phyloP scores from a whole-genome alignment of 441 rosid genomes.

The Aleurites moluccanus region DNA sequence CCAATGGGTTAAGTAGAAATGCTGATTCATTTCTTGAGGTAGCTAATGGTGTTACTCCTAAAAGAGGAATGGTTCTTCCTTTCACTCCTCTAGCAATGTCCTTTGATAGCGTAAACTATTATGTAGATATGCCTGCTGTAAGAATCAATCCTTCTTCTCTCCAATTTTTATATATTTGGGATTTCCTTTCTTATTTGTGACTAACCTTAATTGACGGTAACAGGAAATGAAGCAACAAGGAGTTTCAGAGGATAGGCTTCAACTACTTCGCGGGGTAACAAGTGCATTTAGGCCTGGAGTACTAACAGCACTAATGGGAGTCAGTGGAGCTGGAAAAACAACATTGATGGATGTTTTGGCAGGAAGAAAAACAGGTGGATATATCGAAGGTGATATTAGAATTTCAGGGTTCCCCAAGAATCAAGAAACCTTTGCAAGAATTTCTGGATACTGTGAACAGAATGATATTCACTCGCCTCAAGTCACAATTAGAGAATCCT shows the following conservation, averaged over 20 bases:
- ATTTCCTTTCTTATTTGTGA: background rate
- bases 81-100: conserved; percentile 88
- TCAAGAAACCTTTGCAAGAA: conserved; percentile 45
- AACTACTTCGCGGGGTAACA: conserved; percentile 64
- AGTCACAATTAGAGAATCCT: conserved; percentile 59
- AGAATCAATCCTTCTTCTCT: conserved; percentile 18
- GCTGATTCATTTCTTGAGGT: conserved; percentile 34
- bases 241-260: conserved; percentile 60
- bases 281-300: conserved; percentile 89
- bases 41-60: conserved; percentile 43
- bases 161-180: background rate
- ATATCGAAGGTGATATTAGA: conserved; percentile 72
- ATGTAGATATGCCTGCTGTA: conserved; percentile 89
- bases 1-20: conserved; percentile 34
- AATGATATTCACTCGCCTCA: conserved; percentile 47
- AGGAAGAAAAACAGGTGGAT: conserved; percentile 87
- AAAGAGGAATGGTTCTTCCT: conserved; percentile 94
- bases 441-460: conserved; percentile 46
- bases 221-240: conserved; percentile 91
- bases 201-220: background rate
- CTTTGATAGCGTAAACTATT: conserved; percentile 64
- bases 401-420: conserved; percentile 76
- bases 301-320: conserved; percentile 91
- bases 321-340: conserved; percentile 97
- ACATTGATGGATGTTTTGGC: conserved; percentile 96